Evolutionary conservation across 2,329 filamentous ascomycete species (phyloP).

Genomic region (Fusarium tricinctum): DNA sequence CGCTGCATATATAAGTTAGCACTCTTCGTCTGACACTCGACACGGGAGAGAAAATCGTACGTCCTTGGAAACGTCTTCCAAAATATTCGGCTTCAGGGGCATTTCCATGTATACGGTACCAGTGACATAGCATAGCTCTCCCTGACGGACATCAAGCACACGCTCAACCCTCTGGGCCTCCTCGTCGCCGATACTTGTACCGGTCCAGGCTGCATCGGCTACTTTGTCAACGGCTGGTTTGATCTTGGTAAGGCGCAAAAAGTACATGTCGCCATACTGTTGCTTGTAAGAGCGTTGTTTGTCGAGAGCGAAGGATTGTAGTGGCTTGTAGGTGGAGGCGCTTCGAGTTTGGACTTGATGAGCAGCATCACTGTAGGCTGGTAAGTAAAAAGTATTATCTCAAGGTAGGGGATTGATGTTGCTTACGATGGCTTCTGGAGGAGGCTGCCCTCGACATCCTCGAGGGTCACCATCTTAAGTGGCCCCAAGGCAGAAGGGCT

Average conservation of each 20-base stretch:
- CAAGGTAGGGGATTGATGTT: not conserved
- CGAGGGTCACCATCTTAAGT: constrained; percentile 54
- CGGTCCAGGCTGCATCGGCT: constrained; percentile 82
- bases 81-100: constrained; percentile 93
- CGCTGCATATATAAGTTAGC: constrained; percentile 66
- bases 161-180: constrained; percentile 82
- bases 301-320: constrained; percentile 80
- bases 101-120: constrained; percentile 99
- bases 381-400: constrained; percentile 16
- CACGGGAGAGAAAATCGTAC: constrained; percentile 61
- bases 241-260: constrained; percentile 87
- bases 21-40: not conserved
- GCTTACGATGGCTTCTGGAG: constrained; percentile 54
- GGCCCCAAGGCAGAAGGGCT: not conserved
- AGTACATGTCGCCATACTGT: constrained; percentile 99
- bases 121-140: constrained; percentile 93
- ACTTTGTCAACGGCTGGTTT: constrained; percentile 85
- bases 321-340: constrained; percentile 76
- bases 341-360: constrained; percentile 65
- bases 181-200: constrained; percentile 83
- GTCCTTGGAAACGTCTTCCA: constrained; percentile 95
- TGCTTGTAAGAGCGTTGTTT: constrained; percentile 85
- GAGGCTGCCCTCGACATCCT: constrained; percentile 53
- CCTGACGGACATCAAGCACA: constrained; percentile 95
- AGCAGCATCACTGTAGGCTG: constrained; percentile 50